These are phyloP conservation scores for Aspergillus flavus DNA, from an alignment of 2,329 filamentous ascomycete species.

Conservation along the genomic window DNA sequence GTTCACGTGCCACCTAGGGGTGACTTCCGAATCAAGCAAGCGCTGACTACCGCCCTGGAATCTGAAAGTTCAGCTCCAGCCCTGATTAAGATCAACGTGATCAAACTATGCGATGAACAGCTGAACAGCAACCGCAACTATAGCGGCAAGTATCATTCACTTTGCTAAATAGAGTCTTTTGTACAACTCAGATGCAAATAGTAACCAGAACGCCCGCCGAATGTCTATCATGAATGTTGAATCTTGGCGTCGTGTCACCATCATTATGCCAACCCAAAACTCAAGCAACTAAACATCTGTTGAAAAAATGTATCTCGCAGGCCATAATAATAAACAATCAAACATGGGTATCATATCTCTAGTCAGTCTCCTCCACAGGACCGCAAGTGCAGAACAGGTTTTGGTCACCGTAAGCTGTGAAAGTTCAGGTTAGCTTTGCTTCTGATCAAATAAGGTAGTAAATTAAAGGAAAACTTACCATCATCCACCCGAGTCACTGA, in stretches of 20 bases:
- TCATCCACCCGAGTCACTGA: conserved; percentile 84
- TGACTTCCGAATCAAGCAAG: not conserved
- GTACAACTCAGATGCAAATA: not conserved
- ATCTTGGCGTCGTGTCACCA: conserved; percentile 5
- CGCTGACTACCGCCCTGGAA: not conserved
- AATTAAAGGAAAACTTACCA: conserved; percentile 58
- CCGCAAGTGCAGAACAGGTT: conserved; percentile 96
- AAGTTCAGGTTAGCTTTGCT: conserved; percentile 26
- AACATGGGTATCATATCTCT: conserved; percentile 43
- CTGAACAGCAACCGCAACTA: not conserved
- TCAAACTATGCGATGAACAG: not conserved
- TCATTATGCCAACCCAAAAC: conserved; percentile 14
- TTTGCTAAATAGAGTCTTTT: not conserved
- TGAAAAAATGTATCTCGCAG: conserved; percentile 16
- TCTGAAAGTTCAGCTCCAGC: not conserved
- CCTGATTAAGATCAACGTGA: not conserved
- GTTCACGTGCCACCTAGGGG: not conserved
- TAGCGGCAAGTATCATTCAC: not conserved
- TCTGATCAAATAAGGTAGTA: not conserved
- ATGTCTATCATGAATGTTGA: conserved; percentile 8
- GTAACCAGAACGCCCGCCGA: not conserved
- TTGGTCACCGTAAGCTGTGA: conserved; percentile 77
- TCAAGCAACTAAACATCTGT: conserved; percentile 12
- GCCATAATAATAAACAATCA: conserved; percentile 19
- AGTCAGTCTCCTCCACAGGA: conserved; percentile 67